Evolutionary conservation across 352 stramenopile genomes (phyloP).

Genomic region (Pythium monospermum): DNA sequence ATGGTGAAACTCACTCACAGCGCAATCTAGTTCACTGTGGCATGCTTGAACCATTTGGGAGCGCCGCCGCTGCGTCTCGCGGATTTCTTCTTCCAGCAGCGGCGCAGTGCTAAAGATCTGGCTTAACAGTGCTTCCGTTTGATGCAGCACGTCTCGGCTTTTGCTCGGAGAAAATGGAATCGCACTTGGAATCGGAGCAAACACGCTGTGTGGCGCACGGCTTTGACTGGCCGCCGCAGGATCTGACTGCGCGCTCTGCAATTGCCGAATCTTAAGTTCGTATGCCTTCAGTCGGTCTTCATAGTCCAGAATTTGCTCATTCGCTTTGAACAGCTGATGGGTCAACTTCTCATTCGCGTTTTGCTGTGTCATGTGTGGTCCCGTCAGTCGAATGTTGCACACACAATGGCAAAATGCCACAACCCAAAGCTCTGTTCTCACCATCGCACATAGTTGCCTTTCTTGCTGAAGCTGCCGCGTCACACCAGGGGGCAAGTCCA

Average conservation of each 20-base stretch:
- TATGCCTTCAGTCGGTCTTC: constrained; percentile 40
- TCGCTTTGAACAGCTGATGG: constrained; percentile 48
- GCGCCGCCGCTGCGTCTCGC: constrained; percentile 37
- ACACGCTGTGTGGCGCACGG: neutral
- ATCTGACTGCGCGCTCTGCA: constrained; percentile 20
- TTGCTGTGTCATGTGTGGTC: no score
- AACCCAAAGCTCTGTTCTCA: constrained; percentile 9
- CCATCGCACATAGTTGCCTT: constrained; percentile 29
- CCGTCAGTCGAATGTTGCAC: no score
- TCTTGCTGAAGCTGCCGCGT: constrained; percentile 30
- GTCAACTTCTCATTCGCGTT: constrained; percentile 55
- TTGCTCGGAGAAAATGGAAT: constrained; percentile 20
- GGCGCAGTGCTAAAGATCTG: constrained; percentile 26
- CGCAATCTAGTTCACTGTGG: constrained; percentile 48
- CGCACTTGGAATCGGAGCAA: neutral
- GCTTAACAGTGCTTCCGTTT: constrained; percentile 45
- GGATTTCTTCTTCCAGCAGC: constrained; percentile 9
- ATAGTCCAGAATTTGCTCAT: constrained; percentile 43
- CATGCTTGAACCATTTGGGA: constrained; percentile 62
- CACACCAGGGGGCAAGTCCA: constrained; percentile 24
- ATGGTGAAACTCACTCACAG: constrained; percentile 56
- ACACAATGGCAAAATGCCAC: constrained; percentile 12
- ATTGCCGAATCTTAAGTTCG: constrained; percentile 35
- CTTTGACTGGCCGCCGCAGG: neutral
- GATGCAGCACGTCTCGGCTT: constrained; percentile 49